phyloP scores from a whole-genome alignment of 1,284 basidiomycete genomes.

The Pseudozyma tsukubaensis region DNA sequence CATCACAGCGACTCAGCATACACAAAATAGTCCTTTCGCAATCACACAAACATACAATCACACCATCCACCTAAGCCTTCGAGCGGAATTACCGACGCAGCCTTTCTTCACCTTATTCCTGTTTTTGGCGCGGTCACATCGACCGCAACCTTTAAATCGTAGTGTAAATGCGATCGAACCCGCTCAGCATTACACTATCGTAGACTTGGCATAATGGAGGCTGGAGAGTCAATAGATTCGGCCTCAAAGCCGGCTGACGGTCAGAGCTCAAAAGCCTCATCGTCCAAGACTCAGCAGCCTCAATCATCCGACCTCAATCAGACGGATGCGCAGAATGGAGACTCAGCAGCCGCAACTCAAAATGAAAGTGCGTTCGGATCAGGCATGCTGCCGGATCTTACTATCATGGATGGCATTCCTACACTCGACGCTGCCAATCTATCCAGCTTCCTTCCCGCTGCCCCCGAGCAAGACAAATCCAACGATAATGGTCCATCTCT shows the following conservation, averaged over 20 bases:
- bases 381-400: slow-evolving; percentile 13
- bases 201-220: slow-evolving; percentile 40
- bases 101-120: not conserved
- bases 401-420: slow-evolving; percentile 40
- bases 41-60: not conserved
- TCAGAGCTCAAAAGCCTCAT: not conserved
- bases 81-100: not conserved
- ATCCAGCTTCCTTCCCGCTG: slow-evolving; percentile 23
- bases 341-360: slow-evolving; percentile 3
- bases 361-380: not conserved
- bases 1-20: not conserved
- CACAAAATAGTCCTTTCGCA: not conserved
- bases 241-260: slow-evolving; percentile 15
- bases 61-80: no score
- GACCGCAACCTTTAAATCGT: not conserved
- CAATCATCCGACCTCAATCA: not conserved
- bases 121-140: not conserved
- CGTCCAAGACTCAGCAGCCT: slow-evolving; percentile 4
- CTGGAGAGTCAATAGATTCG: slow-evolving; percentile 46
- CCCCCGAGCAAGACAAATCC: slow-evolving; percentile 9
- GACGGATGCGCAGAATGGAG: not conserved
- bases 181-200: not conserved
- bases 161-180: not conserved
- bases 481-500: slow-evolving; percentile 16
- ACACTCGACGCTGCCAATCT: slow-evolving; percentile 31